Evolutionary conservation across 129 eudicot species (phyloP), one percentile per base, ranked within the genome.

Genomic region (Glebionis coronaria): DNA sequence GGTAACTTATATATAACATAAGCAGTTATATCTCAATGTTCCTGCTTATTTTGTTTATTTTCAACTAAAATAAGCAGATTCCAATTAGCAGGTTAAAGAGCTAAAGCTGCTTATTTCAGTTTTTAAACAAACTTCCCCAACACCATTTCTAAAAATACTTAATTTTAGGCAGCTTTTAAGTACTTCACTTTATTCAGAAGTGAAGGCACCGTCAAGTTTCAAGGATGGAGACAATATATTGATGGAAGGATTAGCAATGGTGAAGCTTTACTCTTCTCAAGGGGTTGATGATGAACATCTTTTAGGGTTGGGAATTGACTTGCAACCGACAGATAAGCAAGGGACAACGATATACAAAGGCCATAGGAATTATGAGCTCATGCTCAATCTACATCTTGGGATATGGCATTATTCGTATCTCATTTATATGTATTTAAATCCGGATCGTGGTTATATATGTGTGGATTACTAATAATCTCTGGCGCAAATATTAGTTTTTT

Each of bases 341-440:
- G 97, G 97, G 63, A 61, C 60, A 4, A 65, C 86, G 40, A 88
- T 91, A 40, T 74, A 82, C 64, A 88, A 78, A 77, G 96, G 94
- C 55, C 96, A 91, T 60, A 85, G 80, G 79, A 85, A 83, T 73
- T 91, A 83, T 74, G 97, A 91, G 65, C 85, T 91, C 58, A 88
- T 91, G 97, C 96, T 91, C 27, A 91, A 91, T 79, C 75, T 91
- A 79, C 97, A 91, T 78, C 96, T 88, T 54, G 97, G 97, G 49
- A 91, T 91, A 73, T 85, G 97, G 97, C 88, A 84, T 16, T 42
- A 69, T 54, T n/a, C 45, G n/a, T 18, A 63, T 19, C 14, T 51
- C 60, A 16, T 71, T 59, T 68, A 20, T 58, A 47, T 46, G 6
- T 12, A 2, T 23, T 23, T 54, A 8, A 54, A 19, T 18, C 2